Conservation (phyloP, 768 basidiomycete species). For the Auriscalpium orientale region DNA sequence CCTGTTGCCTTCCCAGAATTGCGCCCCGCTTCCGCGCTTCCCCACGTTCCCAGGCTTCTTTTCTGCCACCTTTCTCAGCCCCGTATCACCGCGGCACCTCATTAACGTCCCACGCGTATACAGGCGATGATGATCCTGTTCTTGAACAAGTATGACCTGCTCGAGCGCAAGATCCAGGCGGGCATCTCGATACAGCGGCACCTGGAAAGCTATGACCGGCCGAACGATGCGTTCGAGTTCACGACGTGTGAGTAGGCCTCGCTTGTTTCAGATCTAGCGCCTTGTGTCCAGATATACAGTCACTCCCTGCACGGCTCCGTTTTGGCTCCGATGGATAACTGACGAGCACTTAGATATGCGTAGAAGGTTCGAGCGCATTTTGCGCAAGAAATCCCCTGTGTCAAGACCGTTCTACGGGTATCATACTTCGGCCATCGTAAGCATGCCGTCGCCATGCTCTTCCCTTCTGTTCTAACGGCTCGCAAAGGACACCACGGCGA, state of each 20-base stretch:
- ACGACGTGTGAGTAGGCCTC: slow-evolving; percentile 48
- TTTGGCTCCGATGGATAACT: background rate
- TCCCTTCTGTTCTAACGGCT: too few species aligned
- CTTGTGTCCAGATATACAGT: background rate
- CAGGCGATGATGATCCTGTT: slow-evolving; percentile 48
- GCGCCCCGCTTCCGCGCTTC: too few species aligned
- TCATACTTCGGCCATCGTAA: slow-evolving; percentile 69
- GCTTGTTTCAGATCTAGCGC: background rate
- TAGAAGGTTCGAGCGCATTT: slow-evolving; percentile 71
- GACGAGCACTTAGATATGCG: slow-evolving; percentile 50
- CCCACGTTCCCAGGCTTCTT: too few species aligned
- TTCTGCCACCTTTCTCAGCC: background rate
- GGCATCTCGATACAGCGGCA: slow-evolving; percentile 60
- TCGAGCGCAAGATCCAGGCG: slow-evolving; percentile 63
- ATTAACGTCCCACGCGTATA: background rate
- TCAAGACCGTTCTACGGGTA: slow-evolving; percentile 64
- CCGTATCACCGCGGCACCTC: background rate
- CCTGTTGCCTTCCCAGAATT: too few species aligned
- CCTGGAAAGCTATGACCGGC: slow-evolving; percentile 66
- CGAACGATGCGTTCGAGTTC: slow-evolving; percentile 61
- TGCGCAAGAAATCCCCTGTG: slow-evolving; percentile 50
- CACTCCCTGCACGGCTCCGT: too few species aligned
- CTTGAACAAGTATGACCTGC: slow-evolving; percentile 72
- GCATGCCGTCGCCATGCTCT: background rate
- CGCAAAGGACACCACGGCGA: background rate